These are phyloP conservation scores for Laetiporus sulphureus DNA, from an alignment of 1,284 basidiomycete species.

Conservation along the genomic window DNA sequence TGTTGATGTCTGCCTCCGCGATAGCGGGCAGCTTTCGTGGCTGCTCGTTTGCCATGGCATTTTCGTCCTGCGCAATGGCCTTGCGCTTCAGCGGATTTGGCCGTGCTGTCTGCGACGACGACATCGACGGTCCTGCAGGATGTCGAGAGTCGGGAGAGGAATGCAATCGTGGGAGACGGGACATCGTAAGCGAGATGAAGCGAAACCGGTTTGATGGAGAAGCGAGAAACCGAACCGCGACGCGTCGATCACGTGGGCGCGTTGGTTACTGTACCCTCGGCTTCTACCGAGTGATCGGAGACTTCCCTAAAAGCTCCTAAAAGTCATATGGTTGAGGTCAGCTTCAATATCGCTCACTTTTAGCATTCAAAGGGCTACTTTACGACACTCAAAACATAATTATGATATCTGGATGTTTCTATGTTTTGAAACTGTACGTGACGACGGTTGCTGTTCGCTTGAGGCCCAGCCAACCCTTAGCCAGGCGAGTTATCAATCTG, in stretches of 20 bases:
- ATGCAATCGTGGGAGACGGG: conserved; percentile 29
- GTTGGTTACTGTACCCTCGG: not conserved
- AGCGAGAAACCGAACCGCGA: conserved; percentile 1
- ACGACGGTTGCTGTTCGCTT: too few species aligned
- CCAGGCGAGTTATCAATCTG: too few species aligned
- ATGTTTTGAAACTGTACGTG: too few species aligned
- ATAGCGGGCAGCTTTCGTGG: conserved; percentile 44
- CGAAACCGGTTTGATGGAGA: not conserved
- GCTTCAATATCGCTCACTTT: too few species aligned
- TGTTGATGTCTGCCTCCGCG: conserved; percentile 29
- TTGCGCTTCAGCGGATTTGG: conserved; percentile 37
- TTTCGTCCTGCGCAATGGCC: conserved; percentile 28
- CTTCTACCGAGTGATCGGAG: too few species aligned
- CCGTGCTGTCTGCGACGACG: conserved; percentile 8
- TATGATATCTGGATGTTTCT: too few species aligned
- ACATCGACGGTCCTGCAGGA: conserved; percentile 11
- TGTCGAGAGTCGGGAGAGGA: conserved; percentile 19
- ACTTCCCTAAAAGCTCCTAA: not conserved
- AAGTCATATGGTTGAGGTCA: too few species aligned
- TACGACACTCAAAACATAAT: too few species aligned
- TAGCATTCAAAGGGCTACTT: too few species aligned
- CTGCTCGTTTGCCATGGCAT: conserved; percentile 25
- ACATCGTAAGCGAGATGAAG: conserved; percentile 16
- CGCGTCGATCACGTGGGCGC: conserved; percentile 11
- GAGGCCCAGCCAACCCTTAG: too few species aligned